phyloP scores from a whole-genome alignment of 306 rosid genomes.

The Urtica urens region DNA sequence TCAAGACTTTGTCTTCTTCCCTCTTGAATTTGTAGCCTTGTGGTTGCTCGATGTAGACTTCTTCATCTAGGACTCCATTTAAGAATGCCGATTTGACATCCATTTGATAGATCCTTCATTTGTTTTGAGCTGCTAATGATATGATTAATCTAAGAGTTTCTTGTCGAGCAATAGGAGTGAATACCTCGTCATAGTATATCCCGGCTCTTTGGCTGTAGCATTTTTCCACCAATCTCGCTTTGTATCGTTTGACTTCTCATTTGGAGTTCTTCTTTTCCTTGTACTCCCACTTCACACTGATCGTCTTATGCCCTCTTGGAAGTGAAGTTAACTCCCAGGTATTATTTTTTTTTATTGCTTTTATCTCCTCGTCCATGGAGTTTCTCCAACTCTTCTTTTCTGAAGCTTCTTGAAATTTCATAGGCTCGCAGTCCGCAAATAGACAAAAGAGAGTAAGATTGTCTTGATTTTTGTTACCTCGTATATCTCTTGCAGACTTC shows the following conservation, averaged over 20 bases:
- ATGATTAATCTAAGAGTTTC: not conserved
- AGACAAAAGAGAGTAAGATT: not conserved
- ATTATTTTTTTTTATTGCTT: not conserved
- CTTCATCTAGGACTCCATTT: not conserved
- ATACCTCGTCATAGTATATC: not conserved
- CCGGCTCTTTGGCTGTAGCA: not conserved
- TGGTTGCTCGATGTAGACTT: conserved; percentile 1
- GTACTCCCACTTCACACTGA: not conserved
- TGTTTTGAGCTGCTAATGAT: not conserved
- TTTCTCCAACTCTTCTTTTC: not conserved
- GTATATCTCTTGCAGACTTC: not conserved
- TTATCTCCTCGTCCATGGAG: not conserved
- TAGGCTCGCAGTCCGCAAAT: not conserved
- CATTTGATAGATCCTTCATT: not conserved
- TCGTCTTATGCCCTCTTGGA: not conserved
- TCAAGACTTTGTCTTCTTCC: not conserved
- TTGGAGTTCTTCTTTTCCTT: conserved; percentile 2
- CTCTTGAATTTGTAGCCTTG: not conserved
- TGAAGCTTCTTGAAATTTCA: not conserved
- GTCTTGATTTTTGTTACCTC: not conserved
- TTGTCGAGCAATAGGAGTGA: not conserved
- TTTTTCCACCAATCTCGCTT: not conserved
- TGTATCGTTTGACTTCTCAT: conserved; percentile 1
- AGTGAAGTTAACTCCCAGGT: not conserved
- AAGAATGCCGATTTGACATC: not conserved